Base-by-base conservation (phyloP, 306 rosid species). In the Ziziphus jujuba region DNA sequence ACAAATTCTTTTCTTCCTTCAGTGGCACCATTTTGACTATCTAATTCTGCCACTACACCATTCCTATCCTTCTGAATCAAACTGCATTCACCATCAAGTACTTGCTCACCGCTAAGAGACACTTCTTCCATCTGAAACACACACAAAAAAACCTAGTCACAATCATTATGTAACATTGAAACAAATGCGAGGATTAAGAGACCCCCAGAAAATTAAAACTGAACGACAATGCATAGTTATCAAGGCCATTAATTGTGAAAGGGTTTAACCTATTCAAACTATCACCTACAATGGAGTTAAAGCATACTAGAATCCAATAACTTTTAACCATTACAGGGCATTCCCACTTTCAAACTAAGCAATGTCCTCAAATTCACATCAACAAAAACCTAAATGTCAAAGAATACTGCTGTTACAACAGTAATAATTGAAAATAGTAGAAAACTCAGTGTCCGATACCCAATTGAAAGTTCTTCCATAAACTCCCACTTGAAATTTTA, bases 1-100 rank as follows among this genome's bases (percentile, higher is more conserved):
- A 82, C 89, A 73, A 92, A 92, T 49, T 84, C 91, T 69, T 80
- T 84, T 69, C 85, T 81, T 61, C 80, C 92, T 76, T 84, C 86
- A 66, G 70, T 36, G 44, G 70, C 69, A 64, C 75, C 85, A 77
- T 80, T 75, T 70, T 81, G 87, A 70, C 79, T 84, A 51, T 78
- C 89, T 65, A 84, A 61, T 66, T 81, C 92, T 13, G 80, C 61
- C 36, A 72, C 56, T 14, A 55, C 75, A 67, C 69, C 77, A 66
- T 80, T 86, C 70, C 74, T 74, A 38, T 82, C 95, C 66, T 75
- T 85, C 21, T 47, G 82, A 74, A 84, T 70, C 69, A 78, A 91
- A 71, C 56, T 59, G 78, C 84, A 75, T 66, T 82, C 92, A 38
- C 76, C 83, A 64, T 78, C 83, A 11, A 76, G 87, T 59, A 80